Evolutionary conservation across 1,284 basidiomycete genomes (phyloP).

Genomic region (Puccinia triticina): DNA sequence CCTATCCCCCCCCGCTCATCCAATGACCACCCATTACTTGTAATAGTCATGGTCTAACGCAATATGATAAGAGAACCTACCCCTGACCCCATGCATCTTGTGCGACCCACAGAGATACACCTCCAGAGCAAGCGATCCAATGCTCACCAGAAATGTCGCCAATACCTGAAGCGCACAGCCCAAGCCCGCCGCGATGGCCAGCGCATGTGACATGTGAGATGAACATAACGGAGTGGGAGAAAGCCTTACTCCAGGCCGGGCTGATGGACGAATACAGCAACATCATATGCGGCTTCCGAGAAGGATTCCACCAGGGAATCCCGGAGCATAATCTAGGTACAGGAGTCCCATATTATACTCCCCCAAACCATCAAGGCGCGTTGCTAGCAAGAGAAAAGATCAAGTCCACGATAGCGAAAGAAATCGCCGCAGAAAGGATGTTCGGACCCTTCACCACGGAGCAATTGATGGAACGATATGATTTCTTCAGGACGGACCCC

Average conservation of each 20-base stretch:
- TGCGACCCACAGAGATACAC: no score
- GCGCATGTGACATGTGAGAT: neutral
- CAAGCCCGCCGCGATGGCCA: no score
- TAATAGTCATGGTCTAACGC: no score
- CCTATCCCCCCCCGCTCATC: no score
- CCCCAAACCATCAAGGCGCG: no score
- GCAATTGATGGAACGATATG: neutral
- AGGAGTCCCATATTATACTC: neutral
- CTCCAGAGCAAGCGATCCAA: no score
- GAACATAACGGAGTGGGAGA: neutral
- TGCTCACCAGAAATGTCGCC: no score
- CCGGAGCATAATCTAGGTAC: neutral
- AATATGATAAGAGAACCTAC: no score
- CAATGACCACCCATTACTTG: no score
- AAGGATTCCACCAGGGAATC: conserved; percentile 1
- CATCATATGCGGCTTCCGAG: neutral
- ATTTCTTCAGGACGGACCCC: neutral
- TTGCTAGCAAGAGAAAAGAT: neutral
- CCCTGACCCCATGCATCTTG: no score
- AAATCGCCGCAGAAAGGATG: neutral
- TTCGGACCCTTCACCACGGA: neutral
- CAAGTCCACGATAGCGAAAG: neutral
- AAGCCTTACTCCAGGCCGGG: neutral
- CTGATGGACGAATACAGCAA: neutral
- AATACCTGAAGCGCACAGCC: no score